A percentile compares a stretch with the other conserved stretches of the same genome.
Conservation (phyloP, 805 yeast genomes). For the Ogataea polymorpha region DNA sequence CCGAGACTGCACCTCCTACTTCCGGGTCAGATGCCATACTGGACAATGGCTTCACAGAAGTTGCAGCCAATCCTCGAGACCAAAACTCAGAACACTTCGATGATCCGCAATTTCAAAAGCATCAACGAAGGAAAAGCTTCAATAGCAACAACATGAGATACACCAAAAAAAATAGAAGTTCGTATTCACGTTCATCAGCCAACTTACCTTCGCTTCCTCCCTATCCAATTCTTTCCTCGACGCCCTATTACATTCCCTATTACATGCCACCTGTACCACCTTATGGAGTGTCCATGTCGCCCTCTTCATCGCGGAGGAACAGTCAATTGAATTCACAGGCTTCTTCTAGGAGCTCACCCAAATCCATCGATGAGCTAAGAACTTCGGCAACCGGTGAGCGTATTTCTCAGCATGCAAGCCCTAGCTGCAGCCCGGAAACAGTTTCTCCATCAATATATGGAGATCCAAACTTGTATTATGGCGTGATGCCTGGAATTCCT, state of each 20-base stretch:
- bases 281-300: conserved; percentile 4
- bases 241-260: conserved; percentile 22
- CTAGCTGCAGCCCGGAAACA: background rate
- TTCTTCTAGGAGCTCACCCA: conserved; percentile 18
- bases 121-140: conserved; percentile 9
- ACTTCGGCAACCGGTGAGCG: too few relatives aligned
- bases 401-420: too few relatives aligned
- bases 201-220: conserved; percentile 11
- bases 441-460: conserved; percentile 15
- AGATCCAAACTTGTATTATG: conserved; percentile 18
- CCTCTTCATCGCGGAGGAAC: conserved; percentile 14
- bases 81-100: background rate
- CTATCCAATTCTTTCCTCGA: conserved; percentile 17
- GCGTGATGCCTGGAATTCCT: conserved; percentile 7
- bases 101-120: conserved; percentile 6
- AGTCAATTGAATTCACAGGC: conserved; percentile 15
- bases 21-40: conserved; percentile 13
- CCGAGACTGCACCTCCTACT: conserved; percentile 13
- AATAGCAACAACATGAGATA: conserved; percentile 8
- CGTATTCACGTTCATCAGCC: conserved; percentile 8
- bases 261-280: conserved; percentile 16
- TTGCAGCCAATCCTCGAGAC: background rate
- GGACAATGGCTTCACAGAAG: conserved; percentile 2
- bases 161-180: conserved; percentile 13
- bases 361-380: conserved; percentile 2